phyloP scores from a whole-genome alignment of 148 eudicot species.

The Arbutus unedo region DNA sequence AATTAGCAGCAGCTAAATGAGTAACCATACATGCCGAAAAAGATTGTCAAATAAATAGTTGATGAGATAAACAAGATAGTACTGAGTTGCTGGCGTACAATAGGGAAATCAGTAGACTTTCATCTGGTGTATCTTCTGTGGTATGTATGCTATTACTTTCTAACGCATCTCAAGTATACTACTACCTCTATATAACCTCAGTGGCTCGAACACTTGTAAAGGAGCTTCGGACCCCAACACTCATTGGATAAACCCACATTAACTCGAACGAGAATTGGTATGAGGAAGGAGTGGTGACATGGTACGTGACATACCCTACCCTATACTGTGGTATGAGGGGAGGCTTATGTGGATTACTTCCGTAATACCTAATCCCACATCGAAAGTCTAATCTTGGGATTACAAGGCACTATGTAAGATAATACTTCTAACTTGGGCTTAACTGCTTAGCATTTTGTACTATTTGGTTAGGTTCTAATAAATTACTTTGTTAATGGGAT shows the following conservation, averaged over 20 bases:
- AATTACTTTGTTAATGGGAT: no score
- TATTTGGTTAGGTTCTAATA: no score
- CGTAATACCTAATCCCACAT: no score
- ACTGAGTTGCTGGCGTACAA: not conserved
- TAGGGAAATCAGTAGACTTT: not conserved
- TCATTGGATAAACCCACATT: not conserved
- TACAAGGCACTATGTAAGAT: no score
- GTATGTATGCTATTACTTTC: not conserved
- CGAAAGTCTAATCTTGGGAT: no score
- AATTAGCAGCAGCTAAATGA: not conserved
- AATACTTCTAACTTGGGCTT: no score
- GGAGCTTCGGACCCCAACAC: not conserved
- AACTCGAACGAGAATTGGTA: not conserved
- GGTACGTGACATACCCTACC: not conserved
- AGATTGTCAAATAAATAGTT: not conserved
- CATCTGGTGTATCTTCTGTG: not conserved
- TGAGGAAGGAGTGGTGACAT: not conserved
- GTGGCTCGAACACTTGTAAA: not conserved
- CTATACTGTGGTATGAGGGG: not conserved
- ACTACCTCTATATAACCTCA: not conserved
- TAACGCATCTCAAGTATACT: not conserved
- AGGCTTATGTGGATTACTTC: slow-evolving; percentile 2
- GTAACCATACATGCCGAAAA: not conserved
- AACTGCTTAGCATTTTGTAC: no score
- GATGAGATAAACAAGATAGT: not conserved